Percentiles rank a stretch among this genome's conserved stretches.
These are phyloP conservation scores for Penicillium verhagenii DNA, from an alignment of 495 filamentous ascomycete species.

Conservation along the genomic window DNA sequence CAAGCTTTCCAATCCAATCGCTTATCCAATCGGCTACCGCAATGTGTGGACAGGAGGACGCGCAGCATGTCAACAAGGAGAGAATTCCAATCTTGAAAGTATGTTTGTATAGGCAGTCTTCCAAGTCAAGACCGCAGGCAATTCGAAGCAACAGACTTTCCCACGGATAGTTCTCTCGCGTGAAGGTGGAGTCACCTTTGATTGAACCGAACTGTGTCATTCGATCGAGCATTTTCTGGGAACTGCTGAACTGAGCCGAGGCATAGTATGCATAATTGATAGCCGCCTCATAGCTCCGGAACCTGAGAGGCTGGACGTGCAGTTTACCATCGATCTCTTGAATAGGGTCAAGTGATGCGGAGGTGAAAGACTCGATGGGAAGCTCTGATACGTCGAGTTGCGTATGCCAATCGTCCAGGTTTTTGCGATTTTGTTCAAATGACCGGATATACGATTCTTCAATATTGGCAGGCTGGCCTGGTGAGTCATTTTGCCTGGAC, in stretches of 20 bases:
- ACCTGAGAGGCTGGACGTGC: not conserved
- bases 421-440: not conserved
- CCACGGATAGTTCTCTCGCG: not conserved
- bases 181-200: not conserved
- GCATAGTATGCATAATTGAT: not conserved
- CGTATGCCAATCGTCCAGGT: not conserved
- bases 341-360: not conserved
- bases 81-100: not conserved
- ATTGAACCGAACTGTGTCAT: not conserved
- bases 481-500: not conserved
- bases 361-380: not conserved
- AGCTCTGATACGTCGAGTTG: not conserved
- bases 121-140: not conserved
- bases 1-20: not conserved
- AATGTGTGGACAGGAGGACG: not conserved
- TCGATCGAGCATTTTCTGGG: not conserved
- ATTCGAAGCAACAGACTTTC: not conserved
- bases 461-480: not conserved
- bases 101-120: not conserved
- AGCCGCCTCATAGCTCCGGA: not conserved
- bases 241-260: not conserved
- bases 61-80: not conserved
- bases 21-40: not conserved
- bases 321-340: not conserved
- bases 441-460: not conserved